Evolutionary conservation across 352 stramenopile genomes (phyloP), one percentile per base, ranked within the genome.

Genomic region (Phytopythium delawarense): DNA sequence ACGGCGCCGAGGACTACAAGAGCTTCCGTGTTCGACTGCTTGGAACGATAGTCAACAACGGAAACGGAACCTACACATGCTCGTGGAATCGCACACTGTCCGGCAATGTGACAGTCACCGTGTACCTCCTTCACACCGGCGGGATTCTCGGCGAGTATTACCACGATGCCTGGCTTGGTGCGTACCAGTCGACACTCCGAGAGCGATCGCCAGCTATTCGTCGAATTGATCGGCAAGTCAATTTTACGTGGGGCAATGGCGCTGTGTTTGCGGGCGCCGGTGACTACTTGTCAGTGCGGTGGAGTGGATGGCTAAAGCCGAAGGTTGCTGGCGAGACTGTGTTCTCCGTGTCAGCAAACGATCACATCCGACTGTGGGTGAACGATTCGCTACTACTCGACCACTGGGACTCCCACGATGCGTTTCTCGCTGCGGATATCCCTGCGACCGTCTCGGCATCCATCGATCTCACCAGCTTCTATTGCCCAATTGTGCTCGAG

Each of bases 101-200:
- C 0, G 79, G 76, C 2, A 74, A 70, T 16, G 90, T 86, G 39
- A 81, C 58, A 1, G 68, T 93, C 28, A 64, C 64, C 18, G 69
- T 89, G 35, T 88, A 84, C 45, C 35, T 88, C 16, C 63, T 92
- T 25, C 87, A 84, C 21, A 55, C 79, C 16, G 76, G 76, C 37
- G 84, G 86, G 2, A 62, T 95, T 15, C 68, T 61, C 28, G 84
- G 86, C 1, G 72, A 90, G 12, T 95, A 93, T 46, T 93, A 78
- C 51, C 67, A 56, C 16, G 81, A 91, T 61, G 62, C 80, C 8
- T 92, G 83, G 79, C 67, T 94, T 6, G 70, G 75, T 20, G 53
- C 48, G 25, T 56, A 45, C 59, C 56, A 52, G 15, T 16, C 39
- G 39, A 48, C 20, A 30, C 25, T 1, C n/a, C 35, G 44, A 30